A percentile compares a stretch with the other conserved stretches of the same genome.
Evolutionary conservation across 2,329 filamentous ascomycete genomes (phyloP).

Genomic region (Beauveria sp.): DNA sequence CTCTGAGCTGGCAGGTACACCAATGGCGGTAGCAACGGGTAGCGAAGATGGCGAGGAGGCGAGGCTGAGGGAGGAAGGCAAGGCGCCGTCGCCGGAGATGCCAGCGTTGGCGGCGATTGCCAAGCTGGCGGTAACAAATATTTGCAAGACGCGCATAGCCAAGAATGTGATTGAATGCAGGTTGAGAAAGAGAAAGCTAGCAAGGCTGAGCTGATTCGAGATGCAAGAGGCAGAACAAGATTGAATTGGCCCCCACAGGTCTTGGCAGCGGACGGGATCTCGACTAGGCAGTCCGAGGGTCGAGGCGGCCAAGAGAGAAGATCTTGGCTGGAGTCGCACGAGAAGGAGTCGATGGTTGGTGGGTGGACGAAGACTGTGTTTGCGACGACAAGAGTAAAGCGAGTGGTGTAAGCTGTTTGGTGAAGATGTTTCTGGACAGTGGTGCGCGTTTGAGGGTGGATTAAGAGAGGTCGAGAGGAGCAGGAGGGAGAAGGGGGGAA

Average conservation of each 20-base stretch:
- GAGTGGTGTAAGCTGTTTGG: not conserved
- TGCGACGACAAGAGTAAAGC: not conserved
- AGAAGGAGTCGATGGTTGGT: not conserved
- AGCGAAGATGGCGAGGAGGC: not conserved
- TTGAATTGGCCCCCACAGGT: not conserved
- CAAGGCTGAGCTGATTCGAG: not conserved
- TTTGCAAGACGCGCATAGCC: slow-evolving; percentile 16
- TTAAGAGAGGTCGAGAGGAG: not conserved
- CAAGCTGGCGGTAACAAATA: slow-evolving; percentile 12
- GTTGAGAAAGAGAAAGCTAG: not conserved
- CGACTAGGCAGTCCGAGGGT: not conserved
- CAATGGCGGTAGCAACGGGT: not conserved
- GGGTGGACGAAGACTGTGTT: not conserved
- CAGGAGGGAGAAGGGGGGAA: not conserved
- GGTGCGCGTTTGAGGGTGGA: not conserved
- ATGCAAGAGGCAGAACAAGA: not conserved
- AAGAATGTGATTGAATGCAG: not conserved
- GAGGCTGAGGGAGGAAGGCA: not conserved
- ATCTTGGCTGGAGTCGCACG: not conserved
- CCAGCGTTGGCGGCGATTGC: slow-evolving; percentile 12
- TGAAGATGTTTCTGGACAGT: not conserved
- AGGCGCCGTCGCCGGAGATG: not conserved
- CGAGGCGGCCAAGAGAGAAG: not conserved
- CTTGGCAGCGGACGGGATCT: slow-evolving; percentile 3
- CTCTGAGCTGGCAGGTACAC: not conserved